These are phyloP conservation scores for Entomortierella beljakovae DNA, from an alignment of 192 early-diverging fungal species.

Conservation along the genomic window DNA sequence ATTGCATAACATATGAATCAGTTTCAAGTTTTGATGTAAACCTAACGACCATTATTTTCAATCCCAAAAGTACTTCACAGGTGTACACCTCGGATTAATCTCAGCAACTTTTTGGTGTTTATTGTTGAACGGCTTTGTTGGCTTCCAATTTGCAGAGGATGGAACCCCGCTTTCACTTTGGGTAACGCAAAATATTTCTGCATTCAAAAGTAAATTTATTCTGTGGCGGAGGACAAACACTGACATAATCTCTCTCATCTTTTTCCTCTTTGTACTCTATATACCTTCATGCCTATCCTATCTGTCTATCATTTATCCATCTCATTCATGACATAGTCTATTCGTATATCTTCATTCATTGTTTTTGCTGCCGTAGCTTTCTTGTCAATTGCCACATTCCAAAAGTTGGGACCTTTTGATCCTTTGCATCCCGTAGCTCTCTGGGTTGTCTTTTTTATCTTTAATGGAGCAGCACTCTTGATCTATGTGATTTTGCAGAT, in stretches of 20 bases:
- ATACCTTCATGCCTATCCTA: too few species aligned
- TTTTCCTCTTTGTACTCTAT: not conserved
- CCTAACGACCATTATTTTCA: too few species aligned
- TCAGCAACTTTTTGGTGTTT: constrained; percentile 93
- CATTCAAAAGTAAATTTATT: too few species aligned
- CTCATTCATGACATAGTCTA: constrained; percentile 60
- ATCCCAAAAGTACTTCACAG: constrained; percentile 88
- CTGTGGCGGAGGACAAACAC: not conserved
- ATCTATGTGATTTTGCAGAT: constrained; percentile 94
- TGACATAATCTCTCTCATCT: not conserved
- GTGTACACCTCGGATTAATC: constrained; percentile 82
- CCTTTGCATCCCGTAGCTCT: constrained; percentile 75
- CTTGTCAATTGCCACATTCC: constrained; percentile 88
- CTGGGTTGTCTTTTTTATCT: constrained; percentile 90
- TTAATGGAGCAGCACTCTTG: constrained; percentile 83
- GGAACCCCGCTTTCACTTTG: constrained; percentile 94
- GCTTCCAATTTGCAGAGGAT: constrained; percentile 97
- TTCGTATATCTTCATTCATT: constrained; percentile 85
- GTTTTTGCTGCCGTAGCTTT: constrained; percentile 84
- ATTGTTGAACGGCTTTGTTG: constrained; percentile 94
- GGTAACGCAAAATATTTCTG: too few species aligned
- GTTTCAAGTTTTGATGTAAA: too few species aligned
- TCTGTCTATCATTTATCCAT: too few species aligned
- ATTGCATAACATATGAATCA: too few species aligned
- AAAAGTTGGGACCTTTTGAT: constrained; percentile 69